phyloP scores from a whole-genome alignment of 768 basidiomycete genomes.

The Kwoniella newhampshirensis region DNA sequence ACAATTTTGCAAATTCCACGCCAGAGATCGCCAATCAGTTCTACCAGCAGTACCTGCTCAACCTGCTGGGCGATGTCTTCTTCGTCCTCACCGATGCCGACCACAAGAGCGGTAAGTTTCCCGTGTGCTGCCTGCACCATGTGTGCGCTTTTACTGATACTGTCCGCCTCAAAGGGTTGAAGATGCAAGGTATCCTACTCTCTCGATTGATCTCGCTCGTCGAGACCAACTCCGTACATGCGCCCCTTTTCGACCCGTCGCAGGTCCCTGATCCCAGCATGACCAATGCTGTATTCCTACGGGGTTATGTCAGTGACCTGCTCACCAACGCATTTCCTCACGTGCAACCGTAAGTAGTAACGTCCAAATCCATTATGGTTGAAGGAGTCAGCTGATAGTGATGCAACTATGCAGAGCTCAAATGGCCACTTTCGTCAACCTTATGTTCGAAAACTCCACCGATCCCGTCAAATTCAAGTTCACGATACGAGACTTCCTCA shows the following conservation, averaged over 20 bases:
- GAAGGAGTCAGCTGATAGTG: no score
- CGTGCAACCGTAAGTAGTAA: conserved; percentile 68
- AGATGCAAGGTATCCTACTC: conserved; percentile 87
- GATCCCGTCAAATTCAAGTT: conserved; percentile 67
- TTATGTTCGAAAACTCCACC: conserved; percentile 54
- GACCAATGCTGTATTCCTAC: conserved; percentile 75
- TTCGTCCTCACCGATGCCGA: conserved; percentile 96
- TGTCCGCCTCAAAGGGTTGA: conserved; percentile 64
- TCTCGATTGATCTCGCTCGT: conserved; percentile 91
- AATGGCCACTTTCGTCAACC: conserved; percentile 55
- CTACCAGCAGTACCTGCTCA: conserved; percentile 94
- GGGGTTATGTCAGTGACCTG: conserved; percentile 81
- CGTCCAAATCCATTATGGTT: not conserved
- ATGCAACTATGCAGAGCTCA: no score
- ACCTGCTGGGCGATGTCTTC: conserved; percentile 91
- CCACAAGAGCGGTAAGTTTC: conserved; percentile 78
- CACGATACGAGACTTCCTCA: conserved; percentile 92
- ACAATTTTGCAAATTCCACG: conserved; percentile 85
- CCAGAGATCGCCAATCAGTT: conserved; percentile 79
- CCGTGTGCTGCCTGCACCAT: not conserved
- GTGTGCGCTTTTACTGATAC: not conserved
- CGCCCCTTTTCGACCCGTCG: conserved; percentile 79
- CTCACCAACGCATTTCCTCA: conserved; percentile 89
- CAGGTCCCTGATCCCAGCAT: conserved; percentile 65
- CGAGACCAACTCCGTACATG: conserved; percentile 72